phyloP scores from a whole-genome alignment of 352 stramenopile species.

The Thalassiosira livingstoniorum region DNA sequence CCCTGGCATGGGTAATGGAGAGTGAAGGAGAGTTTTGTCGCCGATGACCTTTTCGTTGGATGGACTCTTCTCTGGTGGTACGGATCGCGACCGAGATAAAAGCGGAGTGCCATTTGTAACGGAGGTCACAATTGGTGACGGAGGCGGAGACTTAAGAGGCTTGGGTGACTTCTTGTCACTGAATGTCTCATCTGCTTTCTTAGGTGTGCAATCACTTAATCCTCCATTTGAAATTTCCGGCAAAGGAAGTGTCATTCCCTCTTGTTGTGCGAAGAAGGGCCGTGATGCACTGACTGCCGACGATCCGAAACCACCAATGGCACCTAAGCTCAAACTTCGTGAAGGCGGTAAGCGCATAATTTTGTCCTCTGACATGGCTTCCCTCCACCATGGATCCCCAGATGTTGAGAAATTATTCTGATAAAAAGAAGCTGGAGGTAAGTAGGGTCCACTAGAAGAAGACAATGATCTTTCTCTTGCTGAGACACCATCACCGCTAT shows the following conservation, averaged over 20 bases:
- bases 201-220: background rate
- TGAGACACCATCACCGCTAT: constrained; percentile 29
- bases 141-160: constrained; percentile 7
- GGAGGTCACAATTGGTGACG: constrained; percentile 12
- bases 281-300: constrained; percentile 7
- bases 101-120: no score
- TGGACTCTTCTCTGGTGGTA: constrained; percentile 22
- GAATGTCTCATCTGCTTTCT: background rate
- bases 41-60: constrained; percentile 17
- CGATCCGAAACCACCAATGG: constrained; percentile 30
- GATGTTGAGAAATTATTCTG: constrained; percentile 34
- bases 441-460: constrained; percentile 17
- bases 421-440: constrained; percentile 28
- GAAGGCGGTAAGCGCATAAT: constrained; percentile 19
- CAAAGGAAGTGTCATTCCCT: constrained; percentile 8
- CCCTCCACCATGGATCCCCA: constrained; percentile 23
- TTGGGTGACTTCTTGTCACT: background rate
- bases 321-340: constrained; percentile 58
- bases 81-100: constrained; percentile 13
- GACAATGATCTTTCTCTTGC: constrained; percentile 21
- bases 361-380: constrained; percentile 20
- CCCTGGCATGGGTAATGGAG: constrained; percentile 24
- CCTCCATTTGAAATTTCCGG: constrained; percentile 16
- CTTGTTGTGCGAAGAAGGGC: constrained; percentile 39
- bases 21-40: no score